These are phyloP conservation scores for Pyracantha coccinea DNA, from an alignment of 331 rosid genomes.

Conservation along the genomic window DNA sequence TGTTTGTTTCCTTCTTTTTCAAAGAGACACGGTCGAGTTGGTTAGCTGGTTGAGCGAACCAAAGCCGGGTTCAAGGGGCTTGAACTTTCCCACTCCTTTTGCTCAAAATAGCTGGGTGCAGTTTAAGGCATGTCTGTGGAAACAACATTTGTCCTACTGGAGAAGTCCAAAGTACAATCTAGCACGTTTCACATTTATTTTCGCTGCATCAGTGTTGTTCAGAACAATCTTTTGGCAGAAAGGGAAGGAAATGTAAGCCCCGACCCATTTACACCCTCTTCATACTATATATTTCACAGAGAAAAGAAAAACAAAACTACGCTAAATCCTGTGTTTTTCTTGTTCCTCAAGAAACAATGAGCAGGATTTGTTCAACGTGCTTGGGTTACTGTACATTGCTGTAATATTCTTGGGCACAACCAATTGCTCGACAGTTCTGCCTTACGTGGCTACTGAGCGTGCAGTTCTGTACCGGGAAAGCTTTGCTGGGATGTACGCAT, in stretches of 20 bases:
- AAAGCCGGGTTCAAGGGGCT: slow-evolving; percentile 43
- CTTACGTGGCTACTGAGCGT: slow-evolving; percentile 66
- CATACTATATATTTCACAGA: too few relatives aligned
- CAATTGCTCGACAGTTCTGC: slow-evolving; percentile 59
- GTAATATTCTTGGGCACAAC: slow-evolving; percentile 70
- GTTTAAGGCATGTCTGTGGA: slow-evolving; percentile 85
- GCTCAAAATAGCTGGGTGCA: slow-evolving; percentile 61
- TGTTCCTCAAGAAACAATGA: slow-evolving; percentile 51
- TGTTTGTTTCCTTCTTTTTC: slow-evolving; percentile 9
- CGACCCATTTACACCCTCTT: too few relatives aligned
- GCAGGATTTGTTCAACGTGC: slow-evolving; percentile 67
- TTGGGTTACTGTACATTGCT: slow-evolving; percentile 70
- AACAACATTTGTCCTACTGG: slow-evolving; percentile 84
- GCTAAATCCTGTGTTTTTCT: neutral
- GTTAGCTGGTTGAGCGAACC: slow-evolving; percentile 57
- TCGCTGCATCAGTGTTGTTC: slow-evolving; percentile 44
- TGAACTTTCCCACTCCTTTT: slow-evolving; percentile 56
- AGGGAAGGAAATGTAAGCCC: slow-evolving; percentile 57
- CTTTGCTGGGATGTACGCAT: slow-evolving; percentile 91
- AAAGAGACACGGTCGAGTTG: slow-evolving; percentile 47
- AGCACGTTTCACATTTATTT: slow-evolving; percentile 46
- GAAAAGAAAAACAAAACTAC: too few relatives aligned
- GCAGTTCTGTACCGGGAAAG: slow-evolving; percentile 64
- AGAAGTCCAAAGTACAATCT: slow-evolving; percentile 83
- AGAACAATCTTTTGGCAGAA: slow-evolving; percentile 82